These are phyloP conservation scores for Myochromella boudieri DNA, from an alignment of 768 basidiomycete genomes.

Conservation along the genomic window DNA sequence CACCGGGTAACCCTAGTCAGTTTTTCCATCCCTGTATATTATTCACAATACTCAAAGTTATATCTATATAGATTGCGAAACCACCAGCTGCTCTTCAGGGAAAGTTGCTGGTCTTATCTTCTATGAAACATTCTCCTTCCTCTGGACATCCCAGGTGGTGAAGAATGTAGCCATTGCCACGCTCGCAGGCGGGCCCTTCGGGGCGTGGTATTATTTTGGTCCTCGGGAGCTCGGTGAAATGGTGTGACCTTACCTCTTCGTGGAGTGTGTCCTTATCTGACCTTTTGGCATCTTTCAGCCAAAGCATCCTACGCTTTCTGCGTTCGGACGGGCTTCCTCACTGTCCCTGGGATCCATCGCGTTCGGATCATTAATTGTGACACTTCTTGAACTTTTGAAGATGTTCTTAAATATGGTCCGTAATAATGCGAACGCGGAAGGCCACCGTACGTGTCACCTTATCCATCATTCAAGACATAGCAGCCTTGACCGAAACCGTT, in stretches of 20 bases:
- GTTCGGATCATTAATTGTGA: slow-evolving; percentile 83
- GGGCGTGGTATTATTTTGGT: slow-evolving; percentile 85
- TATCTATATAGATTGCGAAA: slow-evolving; percentile 45
- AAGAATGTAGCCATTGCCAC: slow-evolving; percentile 78
- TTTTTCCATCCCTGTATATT: slow-evolving; percentile 21
- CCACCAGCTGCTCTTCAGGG: slow-evolving; percentile 58
- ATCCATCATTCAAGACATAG: background rate
- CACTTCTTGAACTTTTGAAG: slow-evolving; percentile 68
- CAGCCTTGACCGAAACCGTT: background rate
- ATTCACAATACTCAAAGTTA: slow-evolving; percentile 3
- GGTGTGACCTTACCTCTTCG: slow-evolving; percentile 35
- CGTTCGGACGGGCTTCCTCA: slow-evolving; percentile 75
- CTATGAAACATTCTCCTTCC: slow-evolving; percentile 78
- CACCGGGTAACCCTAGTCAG: slow-evolving; percentile 66
- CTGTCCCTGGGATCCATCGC: slow-evolving; percentile 82
- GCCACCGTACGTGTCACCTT: slow-evolving; percentile 63
- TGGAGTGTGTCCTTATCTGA: slow-evolving; percentile 8
- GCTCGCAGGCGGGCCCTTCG: slow-evolving; percentile 77
- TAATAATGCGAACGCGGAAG: slow-evolving; percentile 60
- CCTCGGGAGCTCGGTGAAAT: slow-evolving; percentile 63
- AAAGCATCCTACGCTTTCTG: slow-evolving; percentile 64
- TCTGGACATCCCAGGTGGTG: slow-evolving; percentile 84
- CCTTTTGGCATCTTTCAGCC: slow-evolving; percentile 39
- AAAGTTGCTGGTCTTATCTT: slow-evolving; percentile 80
- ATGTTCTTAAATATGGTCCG: slow-evolving; percentile 58